Base-by-base conservation (phyloP, 2,329 filamentous ascomycete species). In the Talaromyces sp. region DNA sequence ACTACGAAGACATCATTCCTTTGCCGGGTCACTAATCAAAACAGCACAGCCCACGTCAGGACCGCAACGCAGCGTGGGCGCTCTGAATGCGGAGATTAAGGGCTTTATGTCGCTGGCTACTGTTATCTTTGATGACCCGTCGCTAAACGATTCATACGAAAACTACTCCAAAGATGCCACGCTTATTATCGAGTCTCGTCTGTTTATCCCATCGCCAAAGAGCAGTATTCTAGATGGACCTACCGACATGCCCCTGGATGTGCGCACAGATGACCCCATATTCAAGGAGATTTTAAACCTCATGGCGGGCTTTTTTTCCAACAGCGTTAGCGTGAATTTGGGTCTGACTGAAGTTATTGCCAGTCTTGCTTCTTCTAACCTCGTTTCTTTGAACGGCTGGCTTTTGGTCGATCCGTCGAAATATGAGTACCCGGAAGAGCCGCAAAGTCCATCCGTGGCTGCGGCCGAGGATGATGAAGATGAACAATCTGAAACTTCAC, bases 381-480 rank as follows among this genome's bases (percentile, higher is more conserved):
- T 90, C 64, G 88, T 96, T 69, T 86, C 87, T 21, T 81, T 97
- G 12, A 91, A 97, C 69, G 89, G 90, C n/a, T 99, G 94, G 93
- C 79, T 97, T 31, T 79, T 93, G 6, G 87, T 91, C 17, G 85
- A 88, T 57, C 89, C 90, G 3, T 80, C 77, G n/a, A 81, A 79
- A 61, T 89, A 87, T 68, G 76, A 78, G 6, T 89, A 84, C 53
- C 32, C 60, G 52, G 48, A 52, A 17, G 53, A 58, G 2, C 52
- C 67, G 56, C 60, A 66, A 7, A 38, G 35, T n/a, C 35, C 17
- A n/a, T 38, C 17, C n/a, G 35, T 38, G 14, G 3, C 29, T 24
- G n/a, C 53, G 60, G n/a, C 58, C 43, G 52, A 63, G 21, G 55
- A 67, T 14, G 60, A 61, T 61, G 78, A 43, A 53, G 48, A 32